Conservation (phyloP, 805 yeast species). For the Vanderwaltozyma tropicalis region DNA sequence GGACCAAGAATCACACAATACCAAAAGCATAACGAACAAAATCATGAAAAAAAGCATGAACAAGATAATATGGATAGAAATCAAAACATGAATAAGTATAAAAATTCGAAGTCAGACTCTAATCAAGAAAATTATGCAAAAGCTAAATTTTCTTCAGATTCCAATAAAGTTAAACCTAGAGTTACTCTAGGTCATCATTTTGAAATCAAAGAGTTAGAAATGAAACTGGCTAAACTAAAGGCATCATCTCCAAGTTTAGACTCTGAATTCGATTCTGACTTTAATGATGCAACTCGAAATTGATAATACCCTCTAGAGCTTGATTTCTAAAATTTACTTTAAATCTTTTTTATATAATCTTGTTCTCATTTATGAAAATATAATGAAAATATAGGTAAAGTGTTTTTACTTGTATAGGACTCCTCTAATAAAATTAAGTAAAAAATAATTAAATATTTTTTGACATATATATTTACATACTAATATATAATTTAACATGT, state of each 20-base stretch:
- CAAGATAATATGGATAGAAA: too few relatives aligned
- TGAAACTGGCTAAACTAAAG: constrained; percentile 22
- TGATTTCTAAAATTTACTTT: too few relatives aligned
- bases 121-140: not conserved
- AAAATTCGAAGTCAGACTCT: not conserved
- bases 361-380: too few relatives aligned
- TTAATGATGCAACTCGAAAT: too few relatives aligned
- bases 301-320: too few relatives aligned
- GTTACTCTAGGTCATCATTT: constrained; percentile 3
- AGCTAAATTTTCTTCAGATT: not conserved
- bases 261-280: not conserved
- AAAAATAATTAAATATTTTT: not conserved
- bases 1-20: not conserved
- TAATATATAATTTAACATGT: not conserved
- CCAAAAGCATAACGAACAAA: not conserved
- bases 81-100: not conserved
- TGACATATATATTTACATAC: not conserved
- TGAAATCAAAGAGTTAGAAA: constrained; percentile 25
- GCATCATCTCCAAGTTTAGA: not conserved
- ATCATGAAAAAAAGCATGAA: not conserved
- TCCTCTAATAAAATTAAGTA: too few relatives aligned
- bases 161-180: not conserved
- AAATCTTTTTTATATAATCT: too few relatives aligned
- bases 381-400: too few relatives aligned
- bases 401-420: too few relatives aligned